Evolutionary conservation across 2,329 filamentous ascomycete species (phyloP), one percentile per base, ranked within the genome.

Genomic region (Stagonosporopsis tanaceti): DNA sequence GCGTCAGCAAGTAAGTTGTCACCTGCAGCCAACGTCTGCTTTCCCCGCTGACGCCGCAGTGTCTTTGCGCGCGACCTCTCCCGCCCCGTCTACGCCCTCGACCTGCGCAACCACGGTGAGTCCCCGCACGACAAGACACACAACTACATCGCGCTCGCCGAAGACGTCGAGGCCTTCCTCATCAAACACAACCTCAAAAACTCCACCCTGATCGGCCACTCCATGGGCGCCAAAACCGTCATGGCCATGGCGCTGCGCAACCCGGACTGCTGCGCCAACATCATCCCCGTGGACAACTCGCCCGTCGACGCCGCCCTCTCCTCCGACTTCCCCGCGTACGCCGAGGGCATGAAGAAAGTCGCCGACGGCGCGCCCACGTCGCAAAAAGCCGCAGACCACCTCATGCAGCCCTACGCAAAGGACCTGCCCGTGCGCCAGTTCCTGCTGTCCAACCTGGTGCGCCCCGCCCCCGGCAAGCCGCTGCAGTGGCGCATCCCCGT

Each of bases 211-310:
- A 95, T 98, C 69, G 94, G 94, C 0, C 95, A 98, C 78, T 97
- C 92, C 1, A 98, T 98, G 94, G 94, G 95, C 62, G 94, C 94
- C 44, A 98, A 98, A 81, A 88, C 90, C 2, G 92, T 92, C 67
- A 97, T 98, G 94, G 83, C 90, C 0, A 81, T 97, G 57, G 92
- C 92, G 3, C 84, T 98, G 34, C 81, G 84, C 40, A 83, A 86
- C 0, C 91, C 92, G 0, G 80, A 85, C 6, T 79, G 87, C 2
- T 83, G 97, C 57, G 81, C 84, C 15, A 86, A 89, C 66, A 80
- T 98, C 48, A 84, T 97, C 27, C 84, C 92, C 1, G 93, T 98
- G 12, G 94, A 98, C 79, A 98, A 98, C 73, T 92, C 93, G 4
- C 94, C 94, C 2, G 84, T 96, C 8, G 92, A 96, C 73, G 90